Percentiles rank a stretch among this genome's conserved stretches.
Conservation (phyloP, 139 green algal species). For the Deuterostichococcus epilithicus region DNA sequence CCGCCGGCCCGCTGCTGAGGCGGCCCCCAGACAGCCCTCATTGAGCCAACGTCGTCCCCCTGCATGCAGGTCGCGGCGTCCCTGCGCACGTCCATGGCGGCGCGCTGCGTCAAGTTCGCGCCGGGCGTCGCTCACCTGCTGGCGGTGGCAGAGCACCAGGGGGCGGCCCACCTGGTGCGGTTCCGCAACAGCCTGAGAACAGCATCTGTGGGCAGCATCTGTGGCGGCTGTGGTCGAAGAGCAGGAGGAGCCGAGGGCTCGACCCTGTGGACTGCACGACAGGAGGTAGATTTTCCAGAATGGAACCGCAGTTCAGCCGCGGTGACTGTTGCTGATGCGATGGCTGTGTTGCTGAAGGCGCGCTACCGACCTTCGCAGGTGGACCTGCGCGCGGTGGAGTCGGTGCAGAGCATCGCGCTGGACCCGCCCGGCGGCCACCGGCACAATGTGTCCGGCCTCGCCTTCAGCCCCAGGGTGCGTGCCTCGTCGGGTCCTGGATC, state of each 20-base stretch:
- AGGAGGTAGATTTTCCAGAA: too few relatives aligned
- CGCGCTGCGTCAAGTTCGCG: conserved; percentile 43
- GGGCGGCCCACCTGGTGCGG: conserved; percentile 30
- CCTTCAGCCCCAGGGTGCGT: not conserved
- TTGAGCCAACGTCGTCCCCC: too few relatives aligned
- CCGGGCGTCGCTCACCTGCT: conserved; percentile 44
- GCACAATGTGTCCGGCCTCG: not conserved
- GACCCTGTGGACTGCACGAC: too few relatives aligned
- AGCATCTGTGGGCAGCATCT: too few relatives aligned
- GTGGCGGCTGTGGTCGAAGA: too few relatives aligned
- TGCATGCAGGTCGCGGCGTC: not conserved
- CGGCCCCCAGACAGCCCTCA: too few relatives aligned
- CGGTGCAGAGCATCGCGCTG: not conserved
- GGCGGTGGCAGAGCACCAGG: conserved; percentile 47
- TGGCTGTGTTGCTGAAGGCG: too few relatives aligned
- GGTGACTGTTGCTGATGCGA: too few relatives aligned
- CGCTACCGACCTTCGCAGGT: not conserved
- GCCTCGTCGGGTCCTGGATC: not conserved
- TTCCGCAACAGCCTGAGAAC: too few relatives aligned
- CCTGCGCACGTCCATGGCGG: conserved; percentile 15
- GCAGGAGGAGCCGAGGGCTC: too few relatives aligned
- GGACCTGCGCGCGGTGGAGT: not conserved
- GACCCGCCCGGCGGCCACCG: not conserved
- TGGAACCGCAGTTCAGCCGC: too few relatives aligned
- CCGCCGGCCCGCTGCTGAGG: too few relatives aligned